Conservation (phyloP, 768 basidiomycete species). For the Amanita rimosa region DNA sequence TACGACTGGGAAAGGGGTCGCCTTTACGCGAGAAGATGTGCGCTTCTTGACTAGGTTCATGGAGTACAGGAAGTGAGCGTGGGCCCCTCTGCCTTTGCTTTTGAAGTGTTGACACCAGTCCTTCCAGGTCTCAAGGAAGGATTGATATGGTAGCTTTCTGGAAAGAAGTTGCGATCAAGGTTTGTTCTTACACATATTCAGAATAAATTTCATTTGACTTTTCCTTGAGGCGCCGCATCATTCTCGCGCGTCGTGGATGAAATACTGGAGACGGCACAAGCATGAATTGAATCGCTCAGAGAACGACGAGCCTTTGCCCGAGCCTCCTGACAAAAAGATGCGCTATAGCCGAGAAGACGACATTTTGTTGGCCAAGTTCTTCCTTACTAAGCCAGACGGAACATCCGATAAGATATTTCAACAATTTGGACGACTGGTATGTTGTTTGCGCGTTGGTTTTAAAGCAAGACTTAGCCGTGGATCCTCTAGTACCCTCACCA, state of each 20-base stretch:
- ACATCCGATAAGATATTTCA: conserved; percentile 83
- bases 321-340: conserved; percentile 80
- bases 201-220: background rate
- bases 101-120: conserved; percentile 1
- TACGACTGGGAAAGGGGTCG: conserved; percentile 84
- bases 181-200: conserved; percentile 11
- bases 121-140: conserved; percentile 39
- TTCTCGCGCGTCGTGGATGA: conserved; percentile 91
- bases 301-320: conserved; percentile 60
- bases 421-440: conserved; percentile 59
- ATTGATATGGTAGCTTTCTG: conserved; percentile 70
- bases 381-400: conserved; percentile 61
- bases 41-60: conserved; percentile 66
- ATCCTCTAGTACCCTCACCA: conserved; percentile 64
- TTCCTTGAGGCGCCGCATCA: conserved; percentile 67
- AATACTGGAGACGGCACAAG: conserved; percentile 82
- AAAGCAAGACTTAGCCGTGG: background rate
- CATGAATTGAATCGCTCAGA: conserved; percentile 65
- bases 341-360: conserved; percentile 76
- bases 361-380: conserved; percentile 66
- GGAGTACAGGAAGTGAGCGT: conserved; percentile 59
- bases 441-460: conserved; percentile 12
- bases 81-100: background rate
- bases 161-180: conserved; percentile 69
- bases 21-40: conserved; percentile 79